Conservation (phyloP, 2,329 filamentous ascomycete genomes). For the Claviceps arundinis region DNA sequence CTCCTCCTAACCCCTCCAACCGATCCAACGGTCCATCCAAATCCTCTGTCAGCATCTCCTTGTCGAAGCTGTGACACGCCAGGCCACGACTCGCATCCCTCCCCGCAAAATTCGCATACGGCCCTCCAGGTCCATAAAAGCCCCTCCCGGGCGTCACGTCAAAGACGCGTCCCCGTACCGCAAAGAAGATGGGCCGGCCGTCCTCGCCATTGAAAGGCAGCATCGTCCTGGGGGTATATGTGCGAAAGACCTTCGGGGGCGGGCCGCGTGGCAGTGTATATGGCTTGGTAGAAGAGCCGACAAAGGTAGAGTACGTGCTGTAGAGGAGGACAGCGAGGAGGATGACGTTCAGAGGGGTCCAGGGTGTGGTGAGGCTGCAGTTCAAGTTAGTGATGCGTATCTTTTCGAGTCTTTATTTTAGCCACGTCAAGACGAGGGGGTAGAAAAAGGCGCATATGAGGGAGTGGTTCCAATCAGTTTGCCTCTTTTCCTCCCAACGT, state of each 20-base stretch:
- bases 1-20: slow-evolving; percentile 54
- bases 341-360: slow-evolving; percentile 51
- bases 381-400: too few species aligned
- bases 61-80: slow-evolving; percentile 84
- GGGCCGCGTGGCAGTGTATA: slow-evolving; percentile 36
- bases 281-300: slow-evolving; percentile 32
- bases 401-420: not conserved
- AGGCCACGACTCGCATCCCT: slow-evolving; percentile 80
- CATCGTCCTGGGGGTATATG: slow-evolving; percentile 68
- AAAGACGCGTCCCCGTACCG: slow-evolving; percentile 83
- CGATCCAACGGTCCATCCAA: slow-evolving; percentile 71
- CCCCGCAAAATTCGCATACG: slow-evolving; percentile 93
- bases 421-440: not conserved
- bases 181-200: slow-evolving; percentile 67
- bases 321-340: slow-evolving; percentile 43
- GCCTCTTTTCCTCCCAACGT: too few species aligned
- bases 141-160: slow-evolving; percentile 78
- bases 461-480: not conserved
- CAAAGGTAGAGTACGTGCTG: slow-evolving; percentile 40
- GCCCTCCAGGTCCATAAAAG: slow-evolving; percentile 92
- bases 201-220: slow-evolving; percentile 71
- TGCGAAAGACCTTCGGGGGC: slow-evolving; percentile 49
- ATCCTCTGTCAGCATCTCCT: slow-evolving; percentile 88
- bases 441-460: not conserved
- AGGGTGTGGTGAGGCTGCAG: slow-evolving; percentile 21